Evolutionary conservation across 2,329 filamentous ascomycete species (phyloP).

Genomic region (Colletotrichum cereale): DNA sequence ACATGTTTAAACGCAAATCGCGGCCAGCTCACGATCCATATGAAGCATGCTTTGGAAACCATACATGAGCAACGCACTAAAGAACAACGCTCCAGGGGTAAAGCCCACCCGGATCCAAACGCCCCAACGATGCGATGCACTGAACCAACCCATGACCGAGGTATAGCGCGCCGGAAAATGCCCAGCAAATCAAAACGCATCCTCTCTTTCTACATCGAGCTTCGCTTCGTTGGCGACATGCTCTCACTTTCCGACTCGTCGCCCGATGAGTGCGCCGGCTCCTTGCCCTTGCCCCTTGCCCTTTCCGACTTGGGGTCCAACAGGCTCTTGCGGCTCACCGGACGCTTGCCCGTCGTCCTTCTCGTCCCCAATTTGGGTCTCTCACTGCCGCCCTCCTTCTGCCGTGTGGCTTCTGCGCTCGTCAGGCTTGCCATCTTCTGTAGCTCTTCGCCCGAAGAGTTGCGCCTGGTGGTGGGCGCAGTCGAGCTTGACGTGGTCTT

Average conservation of each 20-base stretch:
- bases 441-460: slow-evolving; percentile 62
- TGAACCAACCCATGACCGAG: slow-evolving; percentile 32
- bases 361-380: slow-evolving; percentile 48
- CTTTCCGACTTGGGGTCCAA: slow-evolving; percentile 55
- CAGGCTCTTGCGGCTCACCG: slow-evolving; percentile 57
- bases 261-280: slow-evolving; percentile 51
- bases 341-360: slow-evolving; percentile 47
- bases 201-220: slow-evolving; percentile 54
- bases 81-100: not conserved
- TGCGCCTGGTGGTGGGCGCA: slow-evolving; percentile 62
- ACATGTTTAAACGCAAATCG: slow-evolving; percentile 31
- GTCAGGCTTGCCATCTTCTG: slow-evolving; percentile 42
- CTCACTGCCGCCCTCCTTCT: slow-evolving; percentile 42
- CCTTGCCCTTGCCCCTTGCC: slow-evolving; percentile 63
- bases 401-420: slow-evolving; percentile 51
- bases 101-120: slow-evolving; percentile 27
- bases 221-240: slow-evolving; percentile 50
- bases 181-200: slow-evolving; percentile 34
- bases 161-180: slow-evolving; percentile 41
- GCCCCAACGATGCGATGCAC: slow-evolving; percentile 31
- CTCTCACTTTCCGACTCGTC: slow-evolving; percentile 47
- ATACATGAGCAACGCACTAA: not conserved
- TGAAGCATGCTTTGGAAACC: slow-evolving; percentile 7
- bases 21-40: slow-evolving; percentile 24
- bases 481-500: slow-evolving; percentile 60